A percentile compares a stretch with the other conserved stretches of the same genome.
These are phyloP conservation scores for Termitomyces sp. DNA, from an alignment of 768 basidiomycete species.

Conservation along the genomic window DNA sequence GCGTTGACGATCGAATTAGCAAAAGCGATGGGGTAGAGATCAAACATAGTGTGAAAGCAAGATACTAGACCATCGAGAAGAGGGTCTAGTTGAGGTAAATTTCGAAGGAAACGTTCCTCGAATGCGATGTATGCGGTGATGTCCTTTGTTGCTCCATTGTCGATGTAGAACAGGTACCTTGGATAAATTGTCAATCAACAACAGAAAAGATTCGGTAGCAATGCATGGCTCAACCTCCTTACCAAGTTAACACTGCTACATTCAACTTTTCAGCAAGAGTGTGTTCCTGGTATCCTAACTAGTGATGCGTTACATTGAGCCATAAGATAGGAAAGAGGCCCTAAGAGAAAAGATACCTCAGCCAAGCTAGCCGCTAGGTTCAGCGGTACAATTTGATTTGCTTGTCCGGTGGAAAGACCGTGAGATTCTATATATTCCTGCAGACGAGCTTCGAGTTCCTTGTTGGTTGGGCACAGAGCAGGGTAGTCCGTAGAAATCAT, in stretches of 20 bases:
- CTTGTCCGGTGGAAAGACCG: not conserved
- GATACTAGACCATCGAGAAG: too few species aligned
- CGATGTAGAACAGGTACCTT: slow-evolving; percentile 11
- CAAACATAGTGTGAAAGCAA: slow-evolving; percentile 3
- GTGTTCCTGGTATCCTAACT: not conserved
- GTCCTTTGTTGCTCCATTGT: slow-evolving; percentile 8
- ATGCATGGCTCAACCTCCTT: not conserved
- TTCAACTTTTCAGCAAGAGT: slow-evolving; percentile 9
- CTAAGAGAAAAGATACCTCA: not conserved
- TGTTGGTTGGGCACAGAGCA: not conserved
- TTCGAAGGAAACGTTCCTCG: slow-evolving; percentile 5
- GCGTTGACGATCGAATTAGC: slow-evolving; percentile 13
- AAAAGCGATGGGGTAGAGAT: slow-evolving; percentile 8
- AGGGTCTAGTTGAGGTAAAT: slow-evolving; percentile 12
- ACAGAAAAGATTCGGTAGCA: too few species aligned
- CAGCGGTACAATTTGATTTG: slow-evolving; percentile 1
- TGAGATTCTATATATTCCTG: not conserved
- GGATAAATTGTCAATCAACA: not conserved
- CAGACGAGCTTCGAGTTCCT: slow-evolving; percentile 7
- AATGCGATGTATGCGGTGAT: slow-evolving; percentile 1
- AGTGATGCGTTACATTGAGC: not conserved
- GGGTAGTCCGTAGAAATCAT: not conserved
- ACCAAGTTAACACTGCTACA: slow-evolving; percentile 13
- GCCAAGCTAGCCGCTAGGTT: slow-evolving; percentile 6
- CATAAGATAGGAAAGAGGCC: not conserved